A percentile compares a stretch with the other conserved stretches of the same genome.
Conservation (phyloP, 345 rosid species). For the Raphanus raphanistrum region DNA sequence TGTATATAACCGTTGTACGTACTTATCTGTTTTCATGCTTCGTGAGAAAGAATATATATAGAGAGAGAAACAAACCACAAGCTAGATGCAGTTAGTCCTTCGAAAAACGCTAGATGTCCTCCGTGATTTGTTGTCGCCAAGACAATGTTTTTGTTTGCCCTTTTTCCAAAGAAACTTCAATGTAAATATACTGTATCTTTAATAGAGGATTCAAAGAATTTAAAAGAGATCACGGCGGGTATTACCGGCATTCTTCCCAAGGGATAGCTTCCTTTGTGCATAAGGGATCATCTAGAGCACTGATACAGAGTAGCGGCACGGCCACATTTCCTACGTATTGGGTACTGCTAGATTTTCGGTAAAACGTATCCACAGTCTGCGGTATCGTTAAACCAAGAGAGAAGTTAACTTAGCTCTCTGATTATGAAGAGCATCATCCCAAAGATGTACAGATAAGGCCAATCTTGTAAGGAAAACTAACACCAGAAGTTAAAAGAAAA, state of each 20-base stretch:
- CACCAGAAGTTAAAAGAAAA: background rate
- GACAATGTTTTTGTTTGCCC: slow-evolving; percentile 77
- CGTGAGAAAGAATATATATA: background rate
- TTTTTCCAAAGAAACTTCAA: slow-evolving; percentile 37
- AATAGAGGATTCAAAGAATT: slow-evolving; percentile 3
- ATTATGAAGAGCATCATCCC: background rate
- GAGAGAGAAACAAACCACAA: slow-evolving; percentile 51
- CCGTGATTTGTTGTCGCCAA: slow-evolving; percentile 75
- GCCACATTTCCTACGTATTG: slow-evolving; percentile 61
- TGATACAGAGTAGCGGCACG: slow-evolving; percentile 79
- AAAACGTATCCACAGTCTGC: slow-evolving; percentile 87
- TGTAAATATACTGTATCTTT: background rate
- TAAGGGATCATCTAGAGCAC: slow-evolving; percentile 90
- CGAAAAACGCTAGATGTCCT: slow-evolving; percentile 91
- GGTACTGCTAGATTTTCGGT: slow-evolving; percentile 79
- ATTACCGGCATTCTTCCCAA: slow-evolving; percentile 94
- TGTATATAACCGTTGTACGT: background rate
- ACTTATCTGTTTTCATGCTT: background rate
- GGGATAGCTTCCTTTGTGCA: slow-evolving; percentile 94
- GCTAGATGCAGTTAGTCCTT: slow-evolving; percentile 66
- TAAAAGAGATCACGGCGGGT: background rate
- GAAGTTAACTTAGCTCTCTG: background rate
- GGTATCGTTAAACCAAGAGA: background rate
- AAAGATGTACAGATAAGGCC: slow-evolving; percentile 7
- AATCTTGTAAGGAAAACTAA: background rate